Evolutionary conservation across 768 basidiomycete genomes (phyloP), one percentile per base, ranked within the genome.

Genomic region (Mycena kentingensis): DNA sequence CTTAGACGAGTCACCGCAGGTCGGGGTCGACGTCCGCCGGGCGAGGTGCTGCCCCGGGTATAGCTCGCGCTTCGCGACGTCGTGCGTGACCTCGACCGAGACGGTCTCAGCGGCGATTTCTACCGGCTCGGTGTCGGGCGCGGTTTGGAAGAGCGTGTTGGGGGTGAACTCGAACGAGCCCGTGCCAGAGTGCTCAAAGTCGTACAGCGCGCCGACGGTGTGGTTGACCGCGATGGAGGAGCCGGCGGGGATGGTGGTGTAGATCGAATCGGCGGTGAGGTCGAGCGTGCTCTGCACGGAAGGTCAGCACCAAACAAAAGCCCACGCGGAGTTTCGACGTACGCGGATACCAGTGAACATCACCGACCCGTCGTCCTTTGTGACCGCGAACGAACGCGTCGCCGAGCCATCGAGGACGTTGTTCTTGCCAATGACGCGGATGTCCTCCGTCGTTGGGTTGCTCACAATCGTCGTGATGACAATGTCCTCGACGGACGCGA

Each of bases 321-420:
- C n/a, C n/a, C n/a, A n/a, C n/a, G n/a, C n/a, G n/a, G n/a, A n/a
- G n/a, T n/a, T n/a, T n/a, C n/a, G n/a, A n/a, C n/a, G n/a, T 46
- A 57, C 55, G 38, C 49, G 36, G 0, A 57, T 38, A 18, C 68
- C 67, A 47, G 69, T 64, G 7, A 68, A 64, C 41, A n/a, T 12
- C 11, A n/a, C 21, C 41, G n/a, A 66, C 66, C 16, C 42, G 31
- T 52, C 51, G 29, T 49, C 51, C 24, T 52, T 52, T 50, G 29
- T 52, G 32, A 57, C 41, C 1, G 39, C 50, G 31, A 57, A 57
- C 1, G 55, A 52, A 21, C 46, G 52, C 3, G 51, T 52, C 21
- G 50, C 32, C 7, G 55, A 52, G 2, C 22, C 27, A 39, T 57
- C 55, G 29, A 57, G 55, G 32, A 57, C 46, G 24, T 47, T 57